These are phyloP conservation scores for Coprinopsis strossmayeri DNA, from an alignment of 768 basidiomycete genomes.

Conservation along the genomic window DNA sequence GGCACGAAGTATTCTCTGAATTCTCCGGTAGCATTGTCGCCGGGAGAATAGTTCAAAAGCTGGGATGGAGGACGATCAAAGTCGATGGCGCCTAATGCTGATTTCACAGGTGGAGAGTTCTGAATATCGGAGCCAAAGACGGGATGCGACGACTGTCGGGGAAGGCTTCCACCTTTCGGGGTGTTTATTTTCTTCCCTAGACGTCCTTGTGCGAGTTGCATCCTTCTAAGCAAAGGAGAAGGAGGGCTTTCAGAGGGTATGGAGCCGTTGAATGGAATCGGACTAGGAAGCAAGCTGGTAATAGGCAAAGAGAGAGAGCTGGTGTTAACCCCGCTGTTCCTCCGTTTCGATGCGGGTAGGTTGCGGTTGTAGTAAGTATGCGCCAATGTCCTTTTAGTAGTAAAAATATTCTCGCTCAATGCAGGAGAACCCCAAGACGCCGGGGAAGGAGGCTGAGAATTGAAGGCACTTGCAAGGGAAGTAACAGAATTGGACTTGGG, in stretches of 20 bases:
- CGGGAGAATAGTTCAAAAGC: constrained; percentile 18
- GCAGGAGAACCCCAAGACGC: background rate
- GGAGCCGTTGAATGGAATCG: background rate
- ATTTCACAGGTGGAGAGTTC: constrained; percentile 14
- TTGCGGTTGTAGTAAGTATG: background rate
- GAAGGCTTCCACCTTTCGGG: background rate
- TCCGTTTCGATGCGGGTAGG: constrained; percentile 3
- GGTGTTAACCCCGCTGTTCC: background rate
- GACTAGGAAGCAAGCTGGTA: background rate
- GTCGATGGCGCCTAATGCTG: constrained; percentile 23
- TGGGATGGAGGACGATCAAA: constrained; percentile 38
- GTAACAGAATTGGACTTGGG: background rate
- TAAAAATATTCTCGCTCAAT: background rate
- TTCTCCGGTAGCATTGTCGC: constrained; percentile 15
- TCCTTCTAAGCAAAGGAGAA: background rate
- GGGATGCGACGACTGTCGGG: constrained; percentile 6
- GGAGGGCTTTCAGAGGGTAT: background rate
- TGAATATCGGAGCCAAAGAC: background rate
- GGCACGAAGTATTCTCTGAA: constrained; percentile 12
- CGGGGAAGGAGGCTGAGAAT: constrained; percentile 2
- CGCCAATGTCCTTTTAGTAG: background rate
- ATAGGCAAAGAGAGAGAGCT: background rate
- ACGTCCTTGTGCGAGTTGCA: background rate
- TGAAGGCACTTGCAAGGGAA: background rate
- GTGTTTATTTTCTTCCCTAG: too few species aligned